A percentile compares a stretch with the other conserved stretches of the same genome.
phyloP scores from a whole-genome alignment of 805 yeast genomes.

The Candida manassasensis region DNA sequence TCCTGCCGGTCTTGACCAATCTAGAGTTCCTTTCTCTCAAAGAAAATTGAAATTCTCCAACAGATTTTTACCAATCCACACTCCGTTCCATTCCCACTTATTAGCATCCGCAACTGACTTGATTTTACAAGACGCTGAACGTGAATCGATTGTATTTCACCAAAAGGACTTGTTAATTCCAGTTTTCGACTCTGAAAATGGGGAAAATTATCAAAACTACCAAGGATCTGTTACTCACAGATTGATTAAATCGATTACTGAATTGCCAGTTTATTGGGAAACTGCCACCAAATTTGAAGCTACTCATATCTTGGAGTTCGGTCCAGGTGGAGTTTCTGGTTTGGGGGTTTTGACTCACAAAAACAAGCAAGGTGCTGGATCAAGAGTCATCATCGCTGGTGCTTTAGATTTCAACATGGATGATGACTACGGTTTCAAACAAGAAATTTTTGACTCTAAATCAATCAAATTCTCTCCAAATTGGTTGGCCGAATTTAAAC shows the following conservation, averaged over 20 bases:
- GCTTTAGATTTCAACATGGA: constrained; percentile 64
- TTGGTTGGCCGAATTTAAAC: constrained; percentile 87
- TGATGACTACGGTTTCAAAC: constrained; percentile 92
- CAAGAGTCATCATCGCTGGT: constrained; percentile 90
- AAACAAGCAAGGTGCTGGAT: constrained; percentile 98
- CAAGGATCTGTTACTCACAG: constrained; percentile 58
- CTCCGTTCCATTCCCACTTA: constrained; percentile 95
- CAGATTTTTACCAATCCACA: constrained; percentile 89
- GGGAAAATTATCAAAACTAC: constrained; percentile 64
- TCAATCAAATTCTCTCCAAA: constrained; percentile 78
- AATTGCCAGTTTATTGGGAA: constrained; percentile 94
- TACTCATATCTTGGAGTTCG: constrained; percentile 92
- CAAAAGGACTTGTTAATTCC: constrained; percentile 66
- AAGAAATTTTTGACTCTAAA: constrained; percentile 78
- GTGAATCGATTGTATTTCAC: constrained; percentile 53
- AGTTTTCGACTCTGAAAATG: constrained; percentile 85
- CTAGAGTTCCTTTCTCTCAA: constrained; percentile 89
- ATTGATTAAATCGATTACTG: constrained; percentile 77
- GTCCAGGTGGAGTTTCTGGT: constrained; percentile 98
- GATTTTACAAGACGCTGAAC: constrained; percentile 60
- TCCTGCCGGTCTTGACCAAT: constrained; percentile 89
- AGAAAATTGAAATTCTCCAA: constrained; percentile 91
- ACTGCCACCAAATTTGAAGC: constrained; percentile 72
- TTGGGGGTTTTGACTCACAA: constrained; percentile 93
- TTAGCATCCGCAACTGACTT: constrained; percentile 65